Evolutionary conservation across 345 rosid species (phyloP), one percentile per base, ranked within the genome.

Genomic region (Linum trigynum): DNA sequence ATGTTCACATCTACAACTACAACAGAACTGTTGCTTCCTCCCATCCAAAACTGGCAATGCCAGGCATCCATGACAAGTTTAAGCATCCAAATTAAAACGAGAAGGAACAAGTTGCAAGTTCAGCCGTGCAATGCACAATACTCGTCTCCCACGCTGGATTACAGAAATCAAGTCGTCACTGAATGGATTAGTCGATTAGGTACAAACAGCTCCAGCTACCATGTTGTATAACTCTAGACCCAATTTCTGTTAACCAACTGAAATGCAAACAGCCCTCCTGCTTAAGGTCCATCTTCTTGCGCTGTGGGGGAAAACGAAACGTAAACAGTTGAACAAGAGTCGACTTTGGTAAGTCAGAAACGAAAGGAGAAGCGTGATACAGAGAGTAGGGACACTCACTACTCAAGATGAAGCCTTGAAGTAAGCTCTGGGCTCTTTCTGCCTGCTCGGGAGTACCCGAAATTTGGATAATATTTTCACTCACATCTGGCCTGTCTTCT

Each of bases 371-470:
- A 14, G 38, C 32, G 6, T 41, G 39, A n/a, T 14, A 45, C 5
- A 45, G 14, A 11, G 12, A 2, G 11, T 3, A 51, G 17, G n/a
- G 39, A 50, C 36, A 74, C 88, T 87, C 78, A 95, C 98, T 87
- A 81, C 98, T 95, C 80, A 95, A 80, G 61, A 95, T 87, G 69
- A 91, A 91, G 78, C 97, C 97, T 75, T 95, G 98, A 75, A 95
- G 96, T 77, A 95, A 77, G 77, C 96, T 91, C 76, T 95, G 98
- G 38, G 98, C 99, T 80, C 90, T 83, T 79, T 89, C 99, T 11
- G 83, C 91, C 77, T 95, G 98, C 71, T 95, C 98, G 0, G 95
- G 96, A 56, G 98, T 91, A 63, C 99, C 99, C 12, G 97, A 89
- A 71, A 95, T 85, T 76, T 81, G 82, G 69, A 95, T 91, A 38